Percentiles rank a stretch among this genome's conserved stretches.
Conservation (phyloP, 371 early-diverging fungal genomes). For the Mortierella polycephala region DNA sequence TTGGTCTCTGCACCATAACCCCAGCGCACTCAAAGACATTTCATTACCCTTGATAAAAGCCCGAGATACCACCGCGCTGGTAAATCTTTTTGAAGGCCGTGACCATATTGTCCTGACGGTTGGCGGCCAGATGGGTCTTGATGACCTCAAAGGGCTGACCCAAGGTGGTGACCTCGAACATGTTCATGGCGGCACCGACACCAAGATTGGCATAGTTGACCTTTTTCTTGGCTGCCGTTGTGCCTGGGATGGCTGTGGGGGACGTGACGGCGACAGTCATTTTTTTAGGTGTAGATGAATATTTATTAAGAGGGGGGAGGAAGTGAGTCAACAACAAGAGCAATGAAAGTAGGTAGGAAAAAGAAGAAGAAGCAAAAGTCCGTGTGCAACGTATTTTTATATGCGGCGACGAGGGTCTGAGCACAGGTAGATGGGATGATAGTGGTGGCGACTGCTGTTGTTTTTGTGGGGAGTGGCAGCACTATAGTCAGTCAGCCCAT, state of each 20-base stretch:
- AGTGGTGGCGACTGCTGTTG: neutral
- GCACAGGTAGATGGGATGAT: neutral
- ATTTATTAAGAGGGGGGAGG: neutral
- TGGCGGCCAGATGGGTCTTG: slow-evolving; percentile 90
- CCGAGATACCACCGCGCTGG: slow-evolving; percentile 80
- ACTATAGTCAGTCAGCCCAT: neutral
- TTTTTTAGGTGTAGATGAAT: neutral
- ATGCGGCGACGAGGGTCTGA: neutral
- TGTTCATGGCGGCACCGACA: slow-evolving; percentile 64
- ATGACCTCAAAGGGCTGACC: slow-evolving; percentile 94
- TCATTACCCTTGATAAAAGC: slow-evolving; percentile 82
- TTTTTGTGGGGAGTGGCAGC: neutral
- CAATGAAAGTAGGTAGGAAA: neutral
- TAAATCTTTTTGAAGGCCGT: slow-evolving; percentile 74
- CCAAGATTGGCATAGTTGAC: slow-evolving; percentile 54
- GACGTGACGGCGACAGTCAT: slow-evolving; percentile 40
- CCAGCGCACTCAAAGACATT: neutral
- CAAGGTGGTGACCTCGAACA: slow-evolving; percentile 88
- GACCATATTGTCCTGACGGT: slow-evolving; percentile 78
- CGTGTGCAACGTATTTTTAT: neutral
- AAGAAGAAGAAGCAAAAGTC: neutral
- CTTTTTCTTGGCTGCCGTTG: slow-evolving; percentile 40
- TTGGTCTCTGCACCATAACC: too few species aligned
- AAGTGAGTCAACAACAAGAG: slow-evolving; percentile 6
- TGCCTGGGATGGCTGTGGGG: slow-evolving; percentile 7